Evolutionary conservation across 2,329 filamentous ascomycete genomes (phyloP).

Genomic region (Talaromyces rugulosus): DNA sequence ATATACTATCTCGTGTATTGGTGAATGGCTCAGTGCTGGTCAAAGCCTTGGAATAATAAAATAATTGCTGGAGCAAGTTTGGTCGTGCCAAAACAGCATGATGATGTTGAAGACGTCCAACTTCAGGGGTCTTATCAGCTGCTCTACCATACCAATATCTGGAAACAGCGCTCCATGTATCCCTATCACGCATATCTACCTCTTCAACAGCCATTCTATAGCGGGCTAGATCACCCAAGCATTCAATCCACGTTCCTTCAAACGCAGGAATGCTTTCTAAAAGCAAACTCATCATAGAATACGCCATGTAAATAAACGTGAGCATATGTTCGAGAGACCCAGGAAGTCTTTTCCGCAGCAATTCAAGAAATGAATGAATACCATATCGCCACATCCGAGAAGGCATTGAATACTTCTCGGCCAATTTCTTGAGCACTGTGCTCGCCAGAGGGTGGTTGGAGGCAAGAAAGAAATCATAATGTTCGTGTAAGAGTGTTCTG

Average conservation of each 20-base stretch:
- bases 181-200: constrained; percentile 67
- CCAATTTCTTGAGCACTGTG: constrained; percentile 61
- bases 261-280: constrained; percentile 82
- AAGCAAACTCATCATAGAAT: constrained; percentile 82
- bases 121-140: constrained; percentile 68
- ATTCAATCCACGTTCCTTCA: constrained; percentile 89
- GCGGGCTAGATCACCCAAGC: constrained; percentile 76
- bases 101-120: constrained; percentile 82
- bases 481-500: constrained; percentile 73
- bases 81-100: constrained; percentile 64
- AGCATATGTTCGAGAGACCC: constrained; percentile 83
- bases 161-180: constrained; percentile 77
- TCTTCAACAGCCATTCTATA: constrained; percentile 93
- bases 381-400: constrained; percentile 92
- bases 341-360: constrained; percentile 70
- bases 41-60: constrained; percentile 57
- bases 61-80: constrained; percentile 55
- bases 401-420: constrained; percentile 84
- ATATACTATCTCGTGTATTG: constrained; percentile 54
- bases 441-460: constrained; percentile 79
- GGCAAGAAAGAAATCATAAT: constrained; percentile 82
- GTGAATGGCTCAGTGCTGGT: constrained; percentile 52
- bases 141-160: constrained; percentile 81
- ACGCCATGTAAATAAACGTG: constrained; percentile 81
- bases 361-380: constrained; percentile 78